Evolutionary conservation across 805 yeast genomes (phyloP).

Genomic region (Monosporozyma unispora): DNA sequence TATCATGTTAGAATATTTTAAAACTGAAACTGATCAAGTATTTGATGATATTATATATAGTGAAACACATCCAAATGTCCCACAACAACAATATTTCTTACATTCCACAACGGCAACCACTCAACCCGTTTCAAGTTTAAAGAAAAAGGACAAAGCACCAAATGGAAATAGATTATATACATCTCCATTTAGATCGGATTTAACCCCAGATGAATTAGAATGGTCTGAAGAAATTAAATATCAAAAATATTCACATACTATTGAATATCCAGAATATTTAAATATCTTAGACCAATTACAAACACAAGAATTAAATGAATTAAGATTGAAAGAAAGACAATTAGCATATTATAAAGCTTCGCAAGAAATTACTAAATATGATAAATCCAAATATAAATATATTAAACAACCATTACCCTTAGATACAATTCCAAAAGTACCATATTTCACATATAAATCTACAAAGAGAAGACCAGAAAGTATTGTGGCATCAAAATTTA

Average conservation of each 20-base stretch:
- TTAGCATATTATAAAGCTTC: conserved; percentile 18
- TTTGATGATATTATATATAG: conserved; percentile 2
- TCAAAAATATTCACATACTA: conserved; percentile 21
- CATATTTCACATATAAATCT: conserved; percentile 3
- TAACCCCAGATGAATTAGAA: conserved; percentile 13
- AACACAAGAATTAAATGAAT: conserved; percentile 9
- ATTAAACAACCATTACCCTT: conserved; percentile 3
- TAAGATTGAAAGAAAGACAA: conserved; percentile 18
- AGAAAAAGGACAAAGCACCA: not conserved
- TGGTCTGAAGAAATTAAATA: conserved; percentile 13
- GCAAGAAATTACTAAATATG: conserved; percentile 10
- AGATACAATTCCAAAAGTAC: conserved; percentile 5
- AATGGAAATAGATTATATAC: not conserved
- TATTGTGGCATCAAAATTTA: not conserved
- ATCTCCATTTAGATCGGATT: conserved; percentile 9
- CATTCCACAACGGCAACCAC: not conserved
- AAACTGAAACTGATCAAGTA: conserved; percentile 1
- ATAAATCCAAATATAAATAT: not conserved
- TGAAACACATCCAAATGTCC: not conserved
- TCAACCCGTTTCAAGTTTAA: not conserved
- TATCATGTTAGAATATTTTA: not conserved
- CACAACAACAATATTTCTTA: not conserved
- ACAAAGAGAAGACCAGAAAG: not conserved
- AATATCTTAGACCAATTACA: conserved; percentile 20
- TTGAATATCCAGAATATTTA: conserved; percentile 19